Conservation (phyloP, 2,329 filamentous ascomycete genomes). For the Emmonsiellopsis sp. region DNA sequence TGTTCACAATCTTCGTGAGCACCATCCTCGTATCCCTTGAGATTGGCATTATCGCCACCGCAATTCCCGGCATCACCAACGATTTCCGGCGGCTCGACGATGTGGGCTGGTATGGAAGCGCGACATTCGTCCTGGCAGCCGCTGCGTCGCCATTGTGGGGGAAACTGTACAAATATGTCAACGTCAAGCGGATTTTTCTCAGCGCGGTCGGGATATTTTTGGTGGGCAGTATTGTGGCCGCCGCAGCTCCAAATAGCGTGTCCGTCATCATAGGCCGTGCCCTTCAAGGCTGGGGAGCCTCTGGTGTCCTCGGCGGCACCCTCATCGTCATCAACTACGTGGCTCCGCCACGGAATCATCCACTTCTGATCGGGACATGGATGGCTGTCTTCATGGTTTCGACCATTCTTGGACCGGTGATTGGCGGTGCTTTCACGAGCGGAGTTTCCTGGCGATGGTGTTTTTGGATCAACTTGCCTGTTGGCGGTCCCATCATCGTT, state of each 20-base stretch:
- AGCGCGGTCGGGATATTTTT: conserved; percentile 8
- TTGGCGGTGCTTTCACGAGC: conserved; percentile 13
- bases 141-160: conserved; percentile 11
- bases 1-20: conserved; percentile 2
- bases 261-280: conserved; percentile 4
- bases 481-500: conserved; percentile 8
- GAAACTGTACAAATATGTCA: conserved; percentile 12
- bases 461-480: conserved; percentile 7
- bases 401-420: conserved; percentile 11
- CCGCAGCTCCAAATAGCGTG: conserved; percentile 1
- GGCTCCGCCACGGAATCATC: conserved; percentile 6
- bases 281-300: conserved; percentile 5
- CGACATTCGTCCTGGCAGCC: conserved; percentile 9
- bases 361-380: conserved; percentile 11
- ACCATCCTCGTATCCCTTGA: conserved; percentile 3
- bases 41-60: conserved; percentile 6
- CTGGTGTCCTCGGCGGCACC: conserved; percentile 3
- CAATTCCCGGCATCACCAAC: conserved; percentile 6
- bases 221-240: conserved; percentile 5
- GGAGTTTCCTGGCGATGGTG: conserved; percentile 14
- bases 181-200: conserved; percentile 9
- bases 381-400: conserved; percentile 12
- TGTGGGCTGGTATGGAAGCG: conserved; percentile 10
- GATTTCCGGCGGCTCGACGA: conserved; percentile 4
- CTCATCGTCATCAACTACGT: conserved; percentile 11